Conservation (phyloP, 2,329 filamentous ascomycete genomes). For the Fonsecaea pedrosoi region DNA sequence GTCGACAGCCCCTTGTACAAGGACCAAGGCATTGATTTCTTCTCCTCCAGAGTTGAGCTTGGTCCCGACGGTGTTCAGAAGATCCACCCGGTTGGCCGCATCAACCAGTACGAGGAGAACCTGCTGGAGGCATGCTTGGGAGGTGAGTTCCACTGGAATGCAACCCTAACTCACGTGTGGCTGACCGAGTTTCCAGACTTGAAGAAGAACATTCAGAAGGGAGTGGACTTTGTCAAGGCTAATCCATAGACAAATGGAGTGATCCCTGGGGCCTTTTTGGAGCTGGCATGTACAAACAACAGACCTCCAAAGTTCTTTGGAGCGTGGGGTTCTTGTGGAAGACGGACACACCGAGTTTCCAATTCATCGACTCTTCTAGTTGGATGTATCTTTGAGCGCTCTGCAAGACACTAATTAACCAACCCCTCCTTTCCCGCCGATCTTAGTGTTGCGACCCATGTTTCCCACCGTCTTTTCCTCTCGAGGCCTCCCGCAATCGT, state of each 20-base stretch:
- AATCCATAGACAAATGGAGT: slow-evolving; percentile 53
- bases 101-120: slow-evolving; percentile 86
- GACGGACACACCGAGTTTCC: not conserved
- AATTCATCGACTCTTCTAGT: slow-evolving; percentile 17
- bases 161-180: slow-evolving; percentile 11
- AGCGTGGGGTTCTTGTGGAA: not conserved
- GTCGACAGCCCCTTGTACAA: slow-evolving; percentile 98
- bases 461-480: not conserved
- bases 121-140: slow-evolving; percentile 83
- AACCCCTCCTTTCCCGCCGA: not conserved
- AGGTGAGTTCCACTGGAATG: slow-evolving; percentile 47
- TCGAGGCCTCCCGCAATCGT: not conserved
- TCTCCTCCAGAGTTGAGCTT: slow-evolving; percentile 92
- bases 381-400: slow-evolving; percentile 14
- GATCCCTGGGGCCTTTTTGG: slow-evolving; percentile 2
- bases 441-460: not conserved
- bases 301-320: slow-evolving; percentile 6
- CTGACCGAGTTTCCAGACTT: slow-evolving; percentile 43
- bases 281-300: slow-evolving; percentile 31
- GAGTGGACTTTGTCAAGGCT: slow-evolving; percentile 69
- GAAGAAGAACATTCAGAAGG: slow-evolving; percentile 89
- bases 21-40: slow-evolving; percentile 97
- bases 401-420: not conserved
- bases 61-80: slow-evolving; percentile 95
- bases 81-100: slow-evolving; percentile 83